phyloP scores from a whole-genome alignment of 768 basidiomycete species.

The Podaxis sp. region DNA sequence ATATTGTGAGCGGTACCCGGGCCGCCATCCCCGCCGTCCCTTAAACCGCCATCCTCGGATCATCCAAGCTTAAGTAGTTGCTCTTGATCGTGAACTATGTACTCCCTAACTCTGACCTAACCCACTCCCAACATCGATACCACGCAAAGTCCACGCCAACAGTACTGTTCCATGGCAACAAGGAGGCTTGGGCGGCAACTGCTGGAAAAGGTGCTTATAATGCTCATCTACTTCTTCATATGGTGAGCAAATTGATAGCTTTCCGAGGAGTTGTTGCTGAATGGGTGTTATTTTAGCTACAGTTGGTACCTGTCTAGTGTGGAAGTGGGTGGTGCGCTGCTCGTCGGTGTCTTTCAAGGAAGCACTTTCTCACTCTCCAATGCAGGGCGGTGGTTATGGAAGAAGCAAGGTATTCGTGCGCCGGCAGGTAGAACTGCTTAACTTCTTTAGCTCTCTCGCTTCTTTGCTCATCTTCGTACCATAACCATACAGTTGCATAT shows the following conservation, averaged over 20 bases:
- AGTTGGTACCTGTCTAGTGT: constrained; percentile 33
- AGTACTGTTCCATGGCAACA: not conserved
- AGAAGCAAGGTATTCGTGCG: constrained; percentile 18
- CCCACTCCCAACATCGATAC: not conserved
- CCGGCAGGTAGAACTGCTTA: constrained; percentile 22
- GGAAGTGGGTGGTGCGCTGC: constrained; percentile 28
- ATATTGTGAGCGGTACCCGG: no score
- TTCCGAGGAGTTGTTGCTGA: not conserved
- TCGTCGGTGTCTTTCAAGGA: not conserved
- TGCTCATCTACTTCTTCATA: constrained; percentile 5
- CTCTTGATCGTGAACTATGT: not conserved
- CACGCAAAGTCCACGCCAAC: not conserved
- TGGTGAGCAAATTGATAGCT: not conserved
- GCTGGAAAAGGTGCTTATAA: not conserved
- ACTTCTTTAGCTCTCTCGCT: not conserved
- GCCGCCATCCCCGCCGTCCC: no score
- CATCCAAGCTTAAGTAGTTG: not conserved
- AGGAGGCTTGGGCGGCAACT: not conserved
- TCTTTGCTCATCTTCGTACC: not conserved
- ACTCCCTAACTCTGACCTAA: not conserved
- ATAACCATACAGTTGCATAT: constrained; percentile 27
- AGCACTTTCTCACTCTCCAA: not conserved
- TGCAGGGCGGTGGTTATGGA: constrained; percentile 31
- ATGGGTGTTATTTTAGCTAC: constrained; percentile 22
- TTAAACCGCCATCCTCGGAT: not conserved